Evolutionary conservation across 176 grass and related monocot genomes (phyloP).

Genomic region (Triticum dicoccoides): DNA sequence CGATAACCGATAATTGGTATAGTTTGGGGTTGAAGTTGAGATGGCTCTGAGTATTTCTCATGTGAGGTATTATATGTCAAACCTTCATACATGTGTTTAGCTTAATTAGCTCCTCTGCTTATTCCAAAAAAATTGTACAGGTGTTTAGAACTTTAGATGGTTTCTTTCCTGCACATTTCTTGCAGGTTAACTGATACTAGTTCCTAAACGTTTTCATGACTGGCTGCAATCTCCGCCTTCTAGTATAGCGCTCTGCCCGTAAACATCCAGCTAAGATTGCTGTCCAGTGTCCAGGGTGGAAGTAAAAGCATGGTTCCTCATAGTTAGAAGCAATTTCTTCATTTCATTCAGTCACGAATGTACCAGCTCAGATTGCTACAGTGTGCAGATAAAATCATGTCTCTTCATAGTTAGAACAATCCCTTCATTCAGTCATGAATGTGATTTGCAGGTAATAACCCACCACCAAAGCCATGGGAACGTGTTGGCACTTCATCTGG

Average conservation of each 20-base stretch:
- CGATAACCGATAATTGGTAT: not conserved
- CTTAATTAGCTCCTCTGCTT: not conserved
- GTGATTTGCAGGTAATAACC: constrained; percentile 49
- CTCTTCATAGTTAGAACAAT: not conserved
- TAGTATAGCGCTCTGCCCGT: not conserved
- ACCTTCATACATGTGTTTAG: not conserved
- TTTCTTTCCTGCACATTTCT: not conserved
- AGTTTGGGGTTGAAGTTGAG: not conserved
- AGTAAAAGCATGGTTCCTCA: not conserved
- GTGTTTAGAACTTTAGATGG: not conserved
- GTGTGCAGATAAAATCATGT: not conserved
- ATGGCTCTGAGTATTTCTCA: not conserved
- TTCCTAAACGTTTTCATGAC: not conserved
- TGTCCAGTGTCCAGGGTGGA: not conserved
- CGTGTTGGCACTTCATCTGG: constrained; percentile 52
- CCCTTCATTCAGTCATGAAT: not conserved
- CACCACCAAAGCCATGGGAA: constrained; percentile 79
- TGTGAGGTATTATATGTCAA: not conserved
- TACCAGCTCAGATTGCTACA: not conserved
- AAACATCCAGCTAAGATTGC: not conserved
- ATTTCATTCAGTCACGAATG: not conserved
- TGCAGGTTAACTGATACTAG: not conserved
- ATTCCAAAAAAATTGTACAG: not conserved
- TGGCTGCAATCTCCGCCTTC: not conserved
- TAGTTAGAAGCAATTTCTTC: not conserved